phyloP scores from a whole-genome alignment of 331 rosid species.

The Stylosanthes scabra region DNA sequence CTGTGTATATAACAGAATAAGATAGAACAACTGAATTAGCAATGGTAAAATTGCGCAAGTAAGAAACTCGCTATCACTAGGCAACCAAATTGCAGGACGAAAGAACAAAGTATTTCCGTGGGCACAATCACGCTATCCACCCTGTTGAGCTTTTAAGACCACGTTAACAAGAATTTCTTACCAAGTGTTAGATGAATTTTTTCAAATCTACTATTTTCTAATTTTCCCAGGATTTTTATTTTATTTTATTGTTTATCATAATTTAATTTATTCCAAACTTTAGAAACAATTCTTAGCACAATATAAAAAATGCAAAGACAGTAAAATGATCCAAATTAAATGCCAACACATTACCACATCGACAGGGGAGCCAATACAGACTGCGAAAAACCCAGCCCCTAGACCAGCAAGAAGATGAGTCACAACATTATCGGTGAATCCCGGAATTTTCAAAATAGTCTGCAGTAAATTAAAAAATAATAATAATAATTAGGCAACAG shows the following conservation, averaged over 20 bases:
- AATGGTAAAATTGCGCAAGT: conserved; percentile 3
- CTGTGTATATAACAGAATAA: conserved; percentile 49
- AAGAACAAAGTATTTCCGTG: conserved; percentile 3
- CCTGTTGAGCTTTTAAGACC: too few species aligned
- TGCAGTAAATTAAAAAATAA: conserved; percentile 45
- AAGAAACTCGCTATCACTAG: conserved; percentile 1
- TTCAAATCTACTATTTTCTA: conserved; percentile 13
- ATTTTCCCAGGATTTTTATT: conserved; percentile 20
- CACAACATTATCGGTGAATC: conserved; percentile 80
- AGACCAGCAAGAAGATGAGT: conserved; percentile 92
- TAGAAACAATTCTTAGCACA: conserved; percentile 2
- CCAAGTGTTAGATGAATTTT: conserved; percentile 8
- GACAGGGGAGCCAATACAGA: conserved; percentile 95
- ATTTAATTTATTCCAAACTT: not conserved
- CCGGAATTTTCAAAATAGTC: conserved; percentile 95
- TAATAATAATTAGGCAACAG: not conserved
- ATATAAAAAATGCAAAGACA: not conserved
- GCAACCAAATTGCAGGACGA: conserved; percentile 11
- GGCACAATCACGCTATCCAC: too few species aligned
- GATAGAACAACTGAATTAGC: conserved; percentile 16
- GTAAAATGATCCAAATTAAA: conserved; percentile 1
- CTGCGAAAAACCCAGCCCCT: conserved; percentile 97
- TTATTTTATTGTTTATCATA: too few species aligned
- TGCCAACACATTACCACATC: conserved; percentile 73
- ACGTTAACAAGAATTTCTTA: not conserved